Percentiles rank a stretch among this genome's conserved stretches.
These are phyloP conservation scores for Camellia oleifera DNA, from an alignment of 179 eudicot species.

Conservation along the genomic window DNA sequence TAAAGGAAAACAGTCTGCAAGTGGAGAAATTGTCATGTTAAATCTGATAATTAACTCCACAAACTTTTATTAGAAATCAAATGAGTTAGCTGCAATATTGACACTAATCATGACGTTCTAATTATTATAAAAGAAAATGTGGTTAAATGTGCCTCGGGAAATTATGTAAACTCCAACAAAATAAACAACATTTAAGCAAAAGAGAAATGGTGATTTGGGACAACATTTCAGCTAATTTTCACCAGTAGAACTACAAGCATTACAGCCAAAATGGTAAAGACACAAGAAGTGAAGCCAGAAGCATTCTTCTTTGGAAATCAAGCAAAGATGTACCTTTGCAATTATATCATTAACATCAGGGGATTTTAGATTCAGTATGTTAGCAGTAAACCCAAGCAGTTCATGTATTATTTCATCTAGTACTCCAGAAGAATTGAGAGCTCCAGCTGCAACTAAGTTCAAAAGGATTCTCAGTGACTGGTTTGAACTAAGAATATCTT, in stretches of 20 bases:
- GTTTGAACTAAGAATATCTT: conserved; percentile 47
- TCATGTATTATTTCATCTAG: conserved; percentile 70
- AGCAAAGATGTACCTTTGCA: conserved; percentile 65
- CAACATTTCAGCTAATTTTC: not conserved
- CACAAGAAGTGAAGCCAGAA: conserved; percentile 6
- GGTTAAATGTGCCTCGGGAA: not conserved
- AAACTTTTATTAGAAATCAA: not conserved
- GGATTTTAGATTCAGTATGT: conserved; percentile 45
- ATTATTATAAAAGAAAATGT: not conserved
- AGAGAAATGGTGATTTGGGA: not conserved
- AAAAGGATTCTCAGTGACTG: conserved; percentile 85
- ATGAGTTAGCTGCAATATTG: not conserved
- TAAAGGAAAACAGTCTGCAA: not conserved
- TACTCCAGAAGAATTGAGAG: conserved; percentile 46
- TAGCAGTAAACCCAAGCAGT: conserved; percentile 68
- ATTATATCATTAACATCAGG: conserved; percentile 56
- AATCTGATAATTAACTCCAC: not conserved
- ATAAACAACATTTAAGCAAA: not conserved
- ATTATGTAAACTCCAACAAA: not conserved
- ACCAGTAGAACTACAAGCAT: not conserved
- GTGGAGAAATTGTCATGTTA: not conserved
- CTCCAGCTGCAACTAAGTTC: conserved; percentile 83
- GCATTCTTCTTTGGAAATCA: not conserved
- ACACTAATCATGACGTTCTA: not conserved
- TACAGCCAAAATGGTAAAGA: not conserved